Evolutionary conservation across 768 basidiomycete species (phyloP), one percentile per base, ranked within the genome.

Genomic region (Mycena indigotica): DNA sequence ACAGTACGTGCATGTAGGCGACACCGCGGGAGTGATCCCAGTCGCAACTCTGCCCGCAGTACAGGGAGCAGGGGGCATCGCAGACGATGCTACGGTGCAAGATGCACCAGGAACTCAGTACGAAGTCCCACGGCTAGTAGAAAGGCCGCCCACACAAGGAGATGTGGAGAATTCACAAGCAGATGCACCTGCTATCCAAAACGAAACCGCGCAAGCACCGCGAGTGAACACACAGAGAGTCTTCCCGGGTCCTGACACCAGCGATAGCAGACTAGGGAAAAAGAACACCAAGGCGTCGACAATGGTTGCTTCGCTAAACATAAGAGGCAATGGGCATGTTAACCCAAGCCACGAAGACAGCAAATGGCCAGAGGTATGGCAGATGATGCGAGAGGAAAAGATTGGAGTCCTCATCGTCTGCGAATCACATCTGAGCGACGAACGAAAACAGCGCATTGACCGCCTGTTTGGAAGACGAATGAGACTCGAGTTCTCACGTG

Each of bases 351-450:
- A 45, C 21, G 41, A 45, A 8, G 41, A 45, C 41, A 45, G 24
- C 19, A 45, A 45, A 45, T 45, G 41, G 41, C 19, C 19, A 10
- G 24, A 45, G 8, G 10, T 45, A 15, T 45, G 41, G 41, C 41
- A 45, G 21, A 21, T 73, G 16, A 56, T 77, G 30, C 35, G 51
- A 23, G 50, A 63, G 1, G 50, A 70, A 2, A 63, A 64, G 52
- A 66, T 75, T n/a, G 71, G 56, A 19, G 63, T 75, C 1, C 52
- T 75, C 2, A 56, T 61, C 1, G 19, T 75, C 0, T 67, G 69
- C 41, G 74, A 77, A 59, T 66, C 72, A 0, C 74, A 75, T 63
- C 55, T 77, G 5, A 56, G 52, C 8, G 39, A 48, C 0, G 59
- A 66, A 39, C 25, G 50, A 40, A 3, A 3, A 23, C n/a, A 48